Evolutionary conservation across 768 basidiomycete species (phyloP), one percentile per base, ranked within the genome.

Genomic region (Serendipita sp.): DNA sequence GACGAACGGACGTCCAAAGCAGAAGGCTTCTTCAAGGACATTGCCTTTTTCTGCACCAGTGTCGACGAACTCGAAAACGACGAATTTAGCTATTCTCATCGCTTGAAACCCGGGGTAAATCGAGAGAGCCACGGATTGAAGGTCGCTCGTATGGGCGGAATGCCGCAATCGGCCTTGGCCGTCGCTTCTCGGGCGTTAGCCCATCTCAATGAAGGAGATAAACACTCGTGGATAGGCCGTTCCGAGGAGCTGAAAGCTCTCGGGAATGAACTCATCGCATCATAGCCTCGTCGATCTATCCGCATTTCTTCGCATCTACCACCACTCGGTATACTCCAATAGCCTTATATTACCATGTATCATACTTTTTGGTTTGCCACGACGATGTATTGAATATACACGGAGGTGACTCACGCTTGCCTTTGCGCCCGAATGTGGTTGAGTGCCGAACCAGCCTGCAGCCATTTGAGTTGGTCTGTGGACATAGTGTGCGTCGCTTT

Each of bases 31-130:
- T 88, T 87, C 73, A 65, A 72, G 3, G 79, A 79, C 4, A 81
- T 95, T 24, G 80, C 80, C 3, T 97, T 95, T 74, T 94, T 84
- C 76, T 95, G 90, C 71, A 97, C 90, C 0, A 86, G 89, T 67
- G 81, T 97, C 0, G 82, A 88, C 65, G 88, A 94, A 48, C 43
- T 63, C 17, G 66, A 93, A 89, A 82, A 87, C 67, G 81, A 78
- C 11, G 82, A 81, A 63, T 94, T 95, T 71, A 75, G 87, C 0
- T 98, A 94, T 70, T 85, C 88, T 5, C 90, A 96, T 69, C 79
- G 80, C 33, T 73, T 98, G 42, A 75, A 77, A 50, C 85, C 86
- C 3, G 94, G 94, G 0, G 82, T 97, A 60, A 97, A 94, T 71
- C 79, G 84, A 62, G 82, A 94, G 66, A 94, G 92, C 60, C 94